These are phyloP conservation scores for Marasmius oreades DNA, from an alignment of 1,284 basidiomycete genomes.

Conservation along the genomic window DNA sequence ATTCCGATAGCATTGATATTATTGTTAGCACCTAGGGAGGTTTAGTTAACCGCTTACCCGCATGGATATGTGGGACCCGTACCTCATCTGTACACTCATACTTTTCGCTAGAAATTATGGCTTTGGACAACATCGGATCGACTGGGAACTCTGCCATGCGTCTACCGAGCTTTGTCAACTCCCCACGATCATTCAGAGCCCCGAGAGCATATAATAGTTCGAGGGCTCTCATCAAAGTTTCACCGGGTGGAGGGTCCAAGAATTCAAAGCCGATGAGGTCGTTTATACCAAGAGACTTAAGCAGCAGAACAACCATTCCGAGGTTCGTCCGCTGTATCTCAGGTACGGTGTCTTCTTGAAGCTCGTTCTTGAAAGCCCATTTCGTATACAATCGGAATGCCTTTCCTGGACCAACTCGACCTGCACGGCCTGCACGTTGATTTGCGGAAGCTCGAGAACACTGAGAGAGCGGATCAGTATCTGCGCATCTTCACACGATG, in stretches of 20 bases:
- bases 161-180: conserved; percentile 93
- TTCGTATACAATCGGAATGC: conserved; percentile 97
- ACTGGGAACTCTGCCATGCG: conserved; percentile 99
- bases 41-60: background rate
- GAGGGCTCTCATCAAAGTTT: conserved; percentile 95
- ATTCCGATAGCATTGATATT: conserved; percentile 97
- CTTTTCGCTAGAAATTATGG: conserved; percentile 92
- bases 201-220: conserved; percentile 95
- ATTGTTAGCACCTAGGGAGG: conserved; percentile 80
- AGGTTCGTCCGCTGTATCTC: conserved; percentile 98
- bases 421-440: conserved; percentile 95
- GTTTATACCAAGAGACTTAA: conserved; percentile 97
- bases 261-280: conserved; percentile 99
- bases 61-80: conserved; percentile 19
- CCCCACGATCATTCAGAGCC: conserved; percentile 93
- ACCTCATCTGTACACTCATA: conserved; percentile 98
- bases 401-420: conserved; percentile 98
- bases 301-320: conserved; percentile 91
- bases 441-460: conserved; percentile 97
- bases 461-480: conserved; percentile 33
- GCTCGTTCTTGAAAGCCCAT: conserved; percentile 92
- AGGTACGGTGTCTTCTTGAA: conserved; percentile 95
- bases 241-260: conserved; percentile 97
- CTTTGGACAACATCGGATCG: conserved; percentile 96
- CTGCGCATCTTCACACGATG: background rate